Base-by-base conservation (phyloP, 129 eudicot species). In the Ambrosia trifida region DNA sequence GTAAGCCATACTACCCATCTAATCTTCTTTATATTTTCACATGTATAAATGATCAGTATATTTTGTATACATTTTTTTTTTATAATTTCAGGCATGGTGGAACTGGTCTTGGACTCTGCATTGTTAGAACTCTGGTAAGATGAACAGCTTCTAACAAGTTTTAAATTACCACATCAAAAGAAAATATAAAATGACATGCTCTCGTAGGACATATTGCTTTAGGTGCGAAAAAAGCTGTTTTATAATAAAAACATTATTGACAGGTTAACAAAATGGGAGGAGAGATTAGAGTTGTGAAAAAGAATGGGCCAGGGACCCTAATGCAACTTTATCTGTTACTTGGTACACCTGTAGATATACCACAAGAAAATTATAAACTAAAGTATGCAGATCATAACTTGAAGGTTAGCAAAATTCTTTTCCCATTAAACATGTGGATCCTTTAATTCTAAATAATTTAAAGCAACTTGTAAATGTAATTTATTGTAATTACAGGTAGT, bases 91-190 rank as follows among this genome's bases (percentile, higher is more conserved):
- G 99, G 91, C 99, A 94, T 76, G 99, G 99, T 60, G 99, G 99
- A 61, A 94, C 99, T 75, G 99, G 99, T 70, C 89, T 94, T 72
- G 99, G 99, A 61, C 87, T 94, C 71, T 94, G 99, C 93, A 94
- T 94, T 47, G 99, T 94, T 62, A 76, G 97, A 78, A 94, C 92
- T 75, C 79, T 94, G 97, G 99, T 94, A 74, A 87, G 97, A 66
- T 31, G 31, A 83, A 40, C n/a, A 24, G 11, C 64, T 75, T 69
- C 19, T 57, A 18, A 43, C 10, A 17, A 43, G 47, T 66, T 52
- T 30, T 31, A 11, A 19, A 47, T 33, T 32, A 72, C 18, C 45
- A 31, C 18, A 49, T 60, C 31, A 60, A 32, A 44, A 45, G 19
- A 72, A 5, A 19, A 4, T 12, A 4, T 3, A 18, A 73, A 14